phyloP scores from a whole-genome alignment of 352 stramenopile genomes.

The Pythium chondricola region DNA sequence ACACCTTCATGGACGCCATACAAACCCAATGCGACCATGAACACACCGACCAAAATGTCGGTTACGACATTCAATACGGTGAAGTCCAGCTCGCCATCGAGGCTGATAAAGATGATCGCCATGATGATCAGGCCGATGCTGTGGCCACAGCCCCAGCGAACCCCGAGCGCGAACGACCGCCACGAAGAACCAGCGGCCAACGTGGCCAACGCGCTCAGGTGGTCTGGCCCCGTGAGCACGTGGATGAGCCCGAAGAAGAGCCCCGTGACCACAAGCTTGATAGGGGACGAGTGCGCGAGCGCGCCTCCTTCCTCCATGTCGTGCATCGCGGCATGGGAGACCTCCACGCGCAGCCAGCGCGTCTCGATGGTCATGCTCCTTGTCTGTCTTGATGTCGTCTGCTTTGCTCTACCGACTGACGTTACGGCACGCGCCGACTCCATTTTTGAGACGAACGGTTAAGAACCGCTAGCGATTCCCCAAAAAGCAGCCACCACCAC shows the following conservation, averaged over 20 bases:
- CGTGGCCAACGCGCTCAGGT: constrained; percentile 86
- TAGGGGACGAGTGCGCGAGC: constrained; percentile 28
- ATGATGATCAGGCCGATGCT: constrained; percentile 84
- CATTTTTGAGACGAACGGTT: too few relatives aligned
- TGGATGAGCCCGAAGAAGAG: constrained; percentile 37
- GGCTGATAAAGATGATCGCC: constrained; percentile 75
- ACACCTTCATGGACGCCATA: constrained; percentile 67
- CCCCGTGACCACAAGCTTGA: constrained; percentile 35
- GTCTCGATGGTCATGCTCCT: constrained; percentile 9
- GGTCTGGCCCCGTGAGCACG: constrained; percentile 72
- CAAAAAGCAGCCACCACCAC: too few relatives aligned
- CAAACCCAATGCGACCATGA: constrained; percentile 69
- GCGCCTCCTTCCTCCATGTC: constrained; percentile 28
- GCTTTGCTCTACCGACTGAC: too few relatives aligned
- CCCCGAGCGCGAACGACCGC: constrained; percentile 73
- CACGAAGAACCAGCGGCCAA: constrained; percentile 77
- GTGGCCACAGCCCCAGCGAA: constrained; percentile 90
- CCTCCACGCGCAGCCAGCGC: constrained; percentile 31
- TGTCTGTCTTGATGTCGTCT: too few relatives aligned
- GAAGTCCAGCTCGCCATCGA: constrained; percentile 49
- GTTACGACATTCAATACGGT: constrained; percentile 39
- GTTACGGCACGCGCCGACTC: background rate
- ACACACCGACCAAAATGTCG: constrained; percentile 70
- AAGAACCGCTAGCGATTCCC: too few relatives aligned
- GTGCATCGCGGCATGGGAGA: constrained; percentile 16